These are phyloP conservation scores for Monosporozyma servazzii DNA, from an alignment of 805 yeast genomes.

Conservation along the genomic window DNA sequence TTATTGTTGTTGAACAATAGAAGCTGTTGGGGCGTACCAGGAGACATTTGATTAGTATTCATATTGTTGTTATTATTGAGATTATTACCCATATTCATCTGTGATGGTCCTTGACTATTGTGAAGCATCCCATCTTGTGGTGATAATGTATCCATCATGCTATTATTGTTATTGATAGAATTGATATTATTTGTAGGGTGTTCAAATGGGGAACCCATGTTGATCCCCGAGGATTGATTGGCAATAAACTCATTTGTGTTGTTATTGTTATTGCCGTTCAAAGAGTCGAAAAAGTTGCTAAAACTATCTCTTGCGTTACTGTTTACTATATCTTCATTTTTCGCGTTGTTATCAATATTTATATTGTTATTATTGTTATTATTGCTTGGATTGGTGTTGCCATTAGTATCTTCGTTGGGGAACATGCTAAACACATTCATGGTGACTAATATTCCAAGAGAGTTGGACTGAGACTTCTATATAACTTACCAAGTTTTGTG, in stretches of 20 bases:
- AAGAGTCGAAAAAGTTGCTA: neutral
- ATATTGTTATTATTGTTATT: neutral
- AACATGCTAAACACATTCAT: constrained; percentile 11
- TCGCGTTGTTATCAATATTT: neutral
- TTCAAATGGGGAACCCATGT: neutral
- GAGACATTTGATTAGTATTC: constrained; percentile 3
- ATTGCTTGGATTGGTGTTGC: neutral
- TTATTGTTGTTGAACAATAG: constrained; percentile 9
- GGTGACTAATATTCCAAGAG: neutral
- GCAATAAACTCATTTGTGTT: neutral
- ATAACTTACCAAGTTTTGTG: neutral
- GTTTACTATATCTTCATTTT: neutral
- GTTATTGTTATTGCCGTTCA: neutral
- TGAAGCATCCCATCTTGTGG: constrained; percentile 25
- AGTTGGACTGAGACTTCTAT: neutral
- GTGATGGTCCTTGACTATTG: constrained; percentile 21
- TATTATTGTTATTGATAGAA: neutral
- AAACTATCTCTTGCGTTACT: neutral
- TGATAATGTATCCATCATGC: constrained; percentile 10
- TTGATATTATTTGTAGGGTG: neutral
- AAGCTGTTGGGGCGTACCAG: constrained; percentile 23
- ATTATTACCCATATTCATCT: constrained; percentile 12
- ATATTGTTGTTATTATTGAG: neutral
- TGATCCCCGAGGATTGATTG: neutral
- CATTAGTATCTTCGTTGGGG: neutral